Evolutionary conservation across 2,329 filamentous ascomycete species (phyloP), one percentile per base, ranked within the genome.

Genomic region (Hymenoscyphus repandus): DNA sequence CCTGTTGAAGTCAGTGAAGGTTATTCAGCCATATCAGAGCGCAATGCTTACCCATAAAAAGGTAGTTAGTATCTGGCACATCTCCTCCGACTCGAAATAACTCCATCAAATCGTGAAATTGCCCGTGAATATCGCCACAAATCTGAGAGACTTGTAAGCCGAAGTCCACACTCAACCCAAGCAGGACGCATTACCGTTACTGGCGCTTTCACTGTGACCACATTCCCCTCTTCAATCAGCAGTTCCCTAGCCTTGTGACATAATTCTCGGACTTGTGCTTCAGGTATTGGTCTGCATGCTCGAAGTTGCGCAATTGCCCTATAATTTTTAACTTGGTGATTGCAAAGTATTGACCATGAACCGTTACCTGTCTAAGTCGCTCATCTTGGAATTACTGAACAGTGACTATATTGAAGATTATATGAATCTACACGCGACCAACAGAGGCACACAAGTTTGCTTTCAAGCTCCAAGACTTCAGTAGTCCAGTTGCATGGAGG

Each of bases 81-180:
- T 96, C 90, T 57, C 91, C 91, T 55, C 91, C 91, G 3, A 96
- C 91, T 47, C 90, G 82, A 68, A 96, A 96, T 5, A 96, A 81
- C 70, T 96, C 92, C 92, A 96, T 96, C 63, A 96, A 72, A 67
- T 96, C 91, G 65, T 96, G 91, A 66, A 96, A 96, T 69, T 96
- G 91, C 60, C 91, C 91, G 66, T 97, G 92, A 51, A 97, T 96
- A 67, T 96, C 92, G 63, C 92, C 92, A 66, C 92, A 96, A 79
- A 96, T 95, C 83, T 88, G 51, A 15, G 30, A 46, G 5, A 9
- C 27, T 38, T 39, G 49, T 62, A 52, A 61, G 58, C 34, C 45
- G 20, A 45, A 18, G 22, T 38, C 38, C n/a, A 33, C 12, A 30
- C 10, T 13, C 18, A 4, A 37, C 18, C 12, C 5, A n/a, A 3